phyloP scores from a whole-genome alignment of 306 rosid species.

The Quercus berberidifolia region DNA sequence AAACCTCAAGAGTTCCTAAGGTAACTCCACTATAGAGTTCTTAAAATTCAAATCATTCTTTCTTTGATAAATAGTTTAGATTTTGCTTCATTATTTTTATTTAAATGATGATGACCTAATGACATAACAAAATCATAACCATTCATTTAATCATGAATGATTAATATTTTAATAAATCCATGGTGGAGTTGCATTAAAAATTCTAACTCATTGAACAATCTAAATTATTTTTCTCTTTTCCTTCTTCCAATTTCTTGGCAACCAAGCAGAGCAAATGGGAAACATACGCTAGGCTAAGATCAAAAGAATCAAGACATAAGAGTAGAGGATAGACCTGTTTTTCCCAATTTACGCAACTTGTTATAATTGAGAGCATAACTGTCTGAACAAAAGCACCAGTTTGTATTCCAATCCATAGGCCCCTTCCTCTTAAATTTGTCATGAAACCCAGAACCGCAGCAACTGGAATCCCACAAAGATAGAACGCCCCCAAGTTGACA shows the following conservation, averaged over 20 bases:
- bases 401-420: slow-evolving; percentile 77
- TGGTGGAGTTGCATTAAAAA: no score
- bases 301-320: neutral
- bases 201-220: no score
- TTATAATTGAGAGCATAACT: slow-evolving; percentile 39
- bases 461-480: slow-evolving; percentile 69
- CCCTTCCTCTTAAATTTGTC: slow-evolving; percentile 48
- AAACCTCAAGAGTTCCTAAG: no score
- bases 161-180: no score
- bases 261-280: neutral
- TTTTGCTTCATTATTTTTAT: no score
- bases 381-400: slow-evolving; percentile 49
- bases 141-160: no score
- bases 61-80: no score
- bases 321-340: slow-evolving; percentile 39
- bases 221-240: no score
- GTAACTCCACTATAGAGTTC: no score
- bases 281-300: neutral
- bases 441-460: slow-evolving; percentile 52
- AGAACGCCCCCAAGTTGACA: slow-evolving; percentile 63
- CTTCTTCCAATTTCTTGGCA: neutral
- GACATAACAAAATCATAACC: no score
- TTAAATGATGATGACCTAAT: no score
- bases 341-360: slow-evolving; percentile 52
- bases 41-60: no score